Evolutionary conservation across 2,329 filamentous ascomycete genomes (phyloP), one percentile per base, ranked within the genome.

Genomic region (Lasiodiplodia sp.): DNA sequence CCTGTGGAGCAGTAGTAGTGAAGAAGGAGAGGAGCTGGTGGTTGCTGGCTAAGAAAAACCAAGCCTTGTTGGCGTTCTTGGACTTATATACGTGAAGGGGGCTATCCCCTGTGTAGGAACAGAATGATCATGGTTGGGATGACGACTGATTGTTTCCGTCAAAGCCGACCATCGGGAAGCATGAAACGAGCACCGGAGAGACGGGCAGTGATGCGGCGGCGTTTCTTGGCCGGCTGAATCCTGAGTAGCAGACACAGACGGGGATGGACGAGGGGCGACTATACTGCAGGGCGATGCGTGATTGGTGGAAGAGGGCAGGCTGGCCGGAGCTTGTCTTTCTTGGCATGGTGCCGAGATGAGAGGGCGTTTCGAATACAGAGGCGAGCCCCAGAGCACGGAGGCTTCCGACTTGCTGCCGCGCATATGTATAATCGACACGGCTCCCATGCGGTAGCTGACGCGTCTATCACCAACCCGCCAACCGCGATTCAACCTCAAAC

Each of bases 301-400:
- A 60, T 68, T 68, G 66, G 66, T 55, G 66, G 55, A 38, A 55
- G 34, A 23, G 49, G 8, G 11, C 11, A 38, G 18, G 18, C n/a
- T 34, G 55, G 23, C 55, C n/a, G 44, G 11, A 25, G 23, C 37
- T 11, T 51, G 58, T 62, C 58, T 10, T 4, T 62, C 38, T 62
- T 62, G 58, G 58, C 58, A 4, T 11, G 2, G 11, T 47, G 44
- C 63, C 63, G 63, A 66, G 63, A 66, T 66, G 49, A 66, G 63
- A 66, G 63, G 63, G 63, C 49, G 63, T 66, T 66, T 66, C 63
- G 37, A 56, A 34, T 44, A 66, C 63, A 53, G 16, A 66, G 51
- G 34, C 63, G 63, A 66, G 49, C 49, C 49, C 63, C 63, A 40
- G 47, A 18, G 57, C 57, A 62, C 57, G 31, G 56, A 40, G 21